Evolutionary conservation across 2,329 filamentous ascomycete species (phyloP).

Genomic region (Botrytis cinerea): DNA sequence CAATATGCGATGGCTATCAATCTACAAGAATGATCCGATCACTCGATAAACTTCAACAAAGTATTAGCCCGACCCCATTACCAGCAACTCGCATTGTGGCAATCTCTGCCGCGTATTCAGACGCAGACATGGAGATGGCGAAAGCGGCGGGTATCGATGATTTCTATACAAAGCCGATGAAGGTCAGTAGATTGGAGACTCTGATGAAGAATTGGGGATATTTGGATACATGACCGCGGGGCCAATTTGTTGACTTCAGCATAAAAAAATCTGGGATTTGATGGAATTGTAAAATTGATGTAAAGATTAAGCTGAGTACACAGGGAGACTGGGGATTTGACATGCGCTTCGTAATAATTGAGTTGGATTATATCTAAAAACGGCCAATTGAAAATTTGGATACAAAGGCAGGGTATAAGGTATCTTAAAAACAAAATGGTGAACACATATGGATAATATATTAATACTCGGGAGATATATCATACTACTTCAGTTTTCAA

Average conservation of each 20-base stretch:
- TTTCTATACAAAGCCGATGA: conserved; percentile 55
- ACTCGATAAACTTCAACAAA: conserved; percentile 45
- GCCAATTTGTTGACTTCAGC: neutral
- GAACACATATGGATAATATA: neutral
- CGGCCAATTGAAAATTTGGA: neutral
- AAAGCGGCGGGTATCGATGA: conserved; percentile 54
- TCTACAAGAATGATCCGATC: conserved; percentile 51
- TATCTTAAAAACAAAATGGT: neutral
- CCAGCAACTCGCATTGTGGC: conserved; percentile 47
- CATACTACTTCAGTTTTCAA: neutral
- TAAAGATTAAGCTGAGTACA: neutral
- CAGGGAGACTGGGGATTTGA: neutral
- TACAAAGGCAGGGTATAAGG: neutral
- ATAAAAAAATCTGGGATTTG: neutral
- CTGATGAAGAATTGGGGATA: conserved; percentile 21
- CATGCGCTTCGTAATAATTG: neutral
- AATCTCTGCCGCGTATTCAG: conserved; percentile 53
- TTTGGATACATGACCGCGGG: neutral
- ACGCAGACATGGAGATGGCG: conserved; percentile 51
- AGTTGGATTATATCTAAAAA: no score
- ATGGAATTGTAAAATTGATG: neutral
- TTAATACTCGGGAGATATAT: neutral
- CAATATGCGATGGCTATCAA: conserved; percentile 53
- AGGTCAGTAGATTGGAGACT: conserved; percentile 11
- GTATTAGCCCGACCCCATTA: conserved; percentile 31